Percentiles rank a stretch among this genome's conserved stretches.
Conservation (phyloP, 805 yeast genomes). For the Candida awuae region DNA sequence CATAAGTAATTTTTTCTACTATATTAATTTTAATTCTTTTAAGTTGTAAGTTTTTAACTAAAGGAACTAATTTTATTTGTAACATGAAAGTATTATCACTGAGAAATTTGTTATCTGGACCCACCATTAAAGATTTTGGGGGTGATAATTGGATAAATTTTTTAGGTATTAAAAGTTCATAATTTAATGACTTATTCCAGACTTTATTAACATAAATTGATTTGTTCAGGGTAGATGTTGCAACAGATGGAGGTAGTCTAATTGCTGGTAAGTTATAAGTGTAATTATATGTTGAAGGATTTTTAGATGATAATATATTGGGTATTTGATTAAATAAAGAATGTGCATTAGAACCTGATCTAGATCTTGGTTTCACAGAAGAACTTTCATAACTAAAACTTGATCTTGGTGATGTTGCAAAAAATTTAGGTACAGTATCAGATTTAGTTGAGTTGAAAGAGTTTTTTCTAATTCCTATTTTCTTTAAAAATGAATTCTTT, state of each 20-base stretch:
- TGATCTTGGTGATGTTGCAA: conserved; percentile 2
- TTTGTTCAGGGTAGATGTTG: conserved; percentile 53
- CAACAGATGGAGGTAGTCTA: conserved; percentile 49
- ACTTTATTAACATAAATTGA: conserved; percentile 69
- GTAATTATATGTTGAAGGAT: conserved; percentile 29
- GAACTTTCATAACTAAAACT: neutral
- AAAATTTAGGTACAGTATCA: conserved; percentile 8
- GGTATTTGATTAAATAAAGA: neutral
- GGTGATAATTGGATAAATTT: conserved; percentile 61
- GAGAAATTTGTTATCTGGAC: conserved; percentile 6
- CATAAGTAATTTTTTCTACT: conserved; percentile 57
- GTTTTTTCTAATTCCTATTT: conserved; percentile 18
- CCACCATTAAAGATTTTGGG: conserved; percentile 5
- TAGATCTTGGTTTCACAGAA: neutral
- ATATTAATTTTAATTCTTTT: conserved; percentile 61
- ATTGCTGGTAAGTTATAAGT: conserved; percentile 39
- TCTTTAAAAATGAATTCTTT: conserved; percentile 18
- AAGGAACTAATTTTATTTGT: conserved; percentile 58
- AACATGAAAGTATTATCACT: conserved; percentile 32
- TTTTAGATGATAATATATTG: neutral
- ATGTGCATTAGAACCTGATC: conserved; percentile 1
- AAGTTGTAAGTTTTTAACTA: conserved; percentile 51
- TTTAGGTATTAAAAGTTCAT: conserved; percentile 63
- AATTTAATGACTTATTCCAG: conserved; percentile 66
- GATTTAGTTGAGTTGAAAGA: conserved; percentile 11